Evolutionary conservation across 768 basidiomycete species (phyloP), one percentile per base, ranked within the genome.

Genomic region (Mycena galopus): DNA sequence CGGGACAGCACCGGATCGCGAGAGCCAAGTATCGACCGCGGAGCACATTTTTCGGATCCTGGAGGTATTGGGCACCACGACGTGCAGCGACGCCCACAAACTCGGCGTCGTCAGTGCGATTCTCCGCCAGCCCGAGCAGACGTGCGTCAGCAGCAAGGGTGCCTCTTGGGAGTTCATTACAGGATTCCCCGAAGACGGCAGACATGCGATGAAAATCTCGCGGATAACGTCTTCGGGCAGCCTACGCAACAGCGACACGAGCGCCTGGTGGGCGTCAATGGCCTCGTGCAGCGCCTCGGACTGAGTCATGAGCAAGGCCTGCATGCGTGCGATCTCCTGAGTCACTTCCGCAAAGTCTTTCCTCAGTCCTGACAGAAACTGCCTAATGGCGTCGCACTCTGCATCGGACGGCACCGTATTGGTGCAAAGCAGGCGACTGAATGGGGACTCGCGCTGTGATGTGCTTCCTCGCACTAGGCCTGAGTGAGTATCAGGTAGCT

Each of bases 391-490:
- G 3, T 37, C 60, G 59, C 51, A 61, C 37, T 69, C 67, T 56
- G 35, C 67, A 62, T 69, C 67, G 37, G 60, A 42, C 10, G 67
- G 67, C 25, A 30, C 67, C 50, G 60, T 62, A 62, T 69, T 69
- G 19, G 35, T 69, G 33, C 59, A 12, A 33, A 69, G 47, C 9
- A 62, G 39, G 27, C 39, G 33, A 21, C 67, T 69, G 60, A 69
- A 69, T 62, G 67, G 67, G 60, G 67, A 69, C 60, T 53, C 32
- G 21, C 30, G 51, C 60, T 32, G 56, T 17, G n/a, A 35, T n/a
- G 9, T 33, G 44, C 23, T 25, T 14, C 14, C 35, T n/a, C n/a
- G 10, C 19, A 25, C 29, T 23, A 1, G n/a, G 8, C 56, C 65
- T 33, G 30, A 39, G 35, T 21, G 23, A 35, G 66, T 50, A 42